Evolutionary conservation across 352 stramenopile genomes (phyloP), one percentile per base, ranked within the genome.

Genomic region (Peronospora belbahrii): DNA sequence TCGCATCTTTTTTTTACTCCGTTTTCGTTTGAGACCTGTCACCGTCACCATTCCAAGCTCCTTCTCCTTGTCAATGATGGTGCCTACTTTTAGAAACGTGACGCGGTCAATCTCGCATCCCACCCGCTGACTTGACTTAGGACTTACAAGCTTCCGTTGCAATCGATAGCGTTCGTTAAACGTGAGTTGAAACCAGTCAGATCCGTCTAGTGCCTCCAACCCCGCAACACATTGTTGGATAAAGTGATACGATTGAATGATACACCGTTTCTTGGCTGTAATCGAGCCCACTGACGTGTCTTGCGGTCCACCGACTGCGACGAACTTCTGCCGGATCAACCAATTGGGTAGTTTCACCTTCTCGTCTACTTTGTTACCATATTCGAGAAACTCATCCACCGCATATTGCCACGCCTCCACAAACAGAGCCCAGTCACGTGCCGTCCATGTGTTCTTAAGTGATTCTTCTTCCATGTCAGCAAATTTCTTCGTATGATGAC

Each of bases 311-410:
- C 64, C 64, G 1, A 59, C 18, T 0, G 20, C 46, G 3, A 70
- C 48, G 25, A 67, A 74, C 42, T 59, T 62, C 42, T 74, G 64
- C 19, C 52, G 60, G 25, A 74, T 63, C 11, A 70, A 43, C 64
- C 64, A 74, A 14, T 67, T 74, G 10, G 64, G 64, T 17, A 74
- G 42, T 36, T 70, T 74, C 1, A 68, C 46, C 35, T 56, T 65
- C 47, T 70, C 64, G 19, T 56, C 32, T 0, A 48, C 34, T 14
- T 62, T 53, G 24, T 74, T 61, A 6, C 53, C 60, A 18, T 57
- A 39, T 11, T 59, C 50, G 15, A 70, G 38, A 28, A 74, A 74
- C 13, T 61, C 60, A 8, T 70, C 61, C 17, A 67, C 60, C 0
- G 64, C 64, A 35, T 59, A 49, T 37, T 56, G 39, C 64, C 64